Evolutionary conservation across 768 basidiomycete genomes (phyloP).

Genomic region (Pulveroboletus sp.): DNA sequence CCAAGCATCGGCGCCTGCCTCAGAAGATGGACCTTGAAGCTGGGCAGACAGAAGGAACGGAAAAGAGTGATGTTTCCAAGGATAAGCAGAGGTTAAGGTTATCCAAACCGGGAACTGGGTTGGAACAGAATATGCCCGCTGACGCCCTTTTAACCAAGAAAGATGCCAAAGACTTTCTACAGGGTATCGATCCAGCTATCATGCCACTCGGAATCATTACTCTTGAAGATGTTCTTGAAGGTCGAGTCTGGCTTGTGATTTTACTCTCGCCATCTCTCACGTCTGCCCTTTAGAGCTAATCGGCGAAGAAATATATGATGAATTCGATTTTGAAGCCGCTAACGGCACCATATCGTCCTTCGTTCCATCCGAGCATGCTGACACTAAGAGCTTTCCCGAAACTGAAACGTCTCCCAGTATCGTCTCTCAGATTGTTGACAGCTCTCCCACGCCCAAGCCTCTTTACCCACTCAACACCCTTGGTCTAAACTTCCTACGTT

Average conservation of each 20-base stretch:
- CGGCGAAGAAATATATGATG: constrained; percentile 91
- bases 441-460: constrained; percentile 21
- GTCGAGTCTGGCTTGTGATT: constrained; percentile 32
- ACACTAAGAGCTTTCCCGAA: constrained; percentile 32
- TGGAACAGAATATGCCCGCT: constrained; percentile 86
- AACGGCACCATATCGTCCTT: constrained; percentile 49
- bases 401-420: constrained; percentile 14
- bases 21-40: constrained; percentile 24
- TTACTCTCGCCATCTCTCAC: not conserved
- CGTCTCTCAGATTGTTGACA: constrained; percentile 2
- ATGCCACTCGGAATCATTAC: constrained; percentile 92
- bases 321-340: constrained; percentile 81
- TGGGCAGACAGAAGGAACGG: constrained; percentile 14
- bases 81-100: constrained; percentile 28
- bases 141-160: constrained; percentile 80
- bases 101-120: constrained; percentile 36
- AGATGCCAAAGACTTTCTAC: constrained; percentile 80
- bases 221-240: constrained; percentile 90
- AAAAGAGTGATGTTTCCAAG: constrained; percentile 15
- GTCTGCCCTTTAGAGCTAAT: constrained; percentile 63
- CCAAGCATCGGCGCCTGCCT: constrained; percentile 11
- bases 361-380: constrained; percentile 32
- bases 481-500: constrained; percentile 50
- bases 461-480: constrained; percentile 44
- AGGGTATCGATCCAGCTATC: constrained; percentile 75